Evolutionary conservation across 1,139 yeast species (phyloP).

Genomic region (Kluyveromyces sp.): DNA sequence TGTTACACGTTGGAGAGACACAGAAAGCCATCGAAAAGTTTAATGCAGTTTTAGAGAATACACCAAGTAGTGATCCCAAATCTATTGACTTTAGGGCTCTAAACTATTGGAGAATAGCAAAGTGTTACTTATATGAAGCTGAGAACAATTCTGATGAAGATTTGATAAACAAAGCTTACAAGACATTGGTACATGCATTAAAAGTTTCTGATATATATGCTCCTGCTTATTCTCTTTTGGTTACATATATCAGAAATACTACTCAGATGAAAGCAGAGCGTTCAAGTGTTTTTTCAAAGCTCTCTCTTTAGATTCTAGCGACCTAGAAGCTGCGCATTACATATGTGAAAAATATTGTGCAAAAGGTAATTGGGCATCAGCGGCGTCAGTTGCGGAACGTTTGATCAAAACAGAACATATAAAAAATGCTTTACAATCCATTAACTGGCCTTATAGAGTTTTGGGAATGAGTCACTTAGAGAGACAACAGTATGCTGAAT

Average conservation of each 20-base stretch:
- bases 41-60: conserved; percentile 34
- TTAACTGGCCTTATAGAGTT: conserved; percentile 79
- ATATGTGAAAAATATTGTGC: conserved; percentile 63
- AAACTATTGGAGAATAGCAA: conserved; percentile 66
- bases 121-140: conserved; percentile 39
- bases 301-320: conserved; percentile 76
- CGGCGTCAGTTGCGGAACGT: conserved; percentile 62
- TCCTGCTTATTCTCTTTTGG: conserved; percentile 73
- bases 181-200: conserved; percentile 52
- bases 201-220: conserved; percentile 60
- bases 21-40: conserved; percentile 50
- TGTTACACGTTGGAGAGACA: conserved; percentile 45
- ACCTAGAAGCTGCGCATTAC: conserved; percentile 64
- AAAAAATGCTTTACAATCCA: conserved; percentile 40
- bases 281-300: conserved; percentile 86
- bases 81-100: conserved; percentile 52
- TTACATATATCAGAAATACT: conserved; percentile 49
- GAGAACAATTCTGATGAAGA: conserved; percentile 22
- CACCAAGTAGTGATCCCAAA: conserved; percentile 45
- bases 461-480: conserved; percentile 75
- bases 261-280: conserved; percentile 58
- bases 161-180: conserved; percentile 38
- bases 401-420: conserved; percentile 58
- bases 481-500: conserved; percentile 63
- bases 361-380: conserved; percentile 74